Evolutionary conservation across 2,329 filamentous ascomycete genomes (phyloP), one percentile per base, ranked within the genome.

Genomic region (Diaporthe velutina): DNA sequence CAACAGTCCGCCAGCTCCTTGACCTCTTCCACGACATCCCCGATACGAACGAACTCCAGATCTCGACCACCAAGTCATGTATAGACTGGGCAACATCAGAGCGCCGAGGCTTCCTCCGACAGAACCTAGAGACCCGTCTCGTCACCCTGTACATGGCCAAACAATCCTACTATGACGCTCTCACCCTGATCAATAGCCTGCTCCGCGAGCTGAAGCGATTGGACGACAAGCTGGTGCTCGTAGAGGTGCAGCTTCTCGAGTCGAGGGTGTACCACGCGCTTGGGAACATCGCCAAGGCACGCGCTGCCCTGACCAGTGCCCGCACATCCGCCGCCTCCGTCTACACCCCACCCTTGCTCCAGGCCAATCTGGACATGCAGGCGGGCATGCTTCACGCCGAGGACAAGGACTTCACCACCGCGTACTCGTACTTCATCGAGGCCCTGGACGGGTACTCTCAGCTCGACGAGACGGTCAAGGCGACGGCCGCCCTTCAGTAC

Each of bases 391-490:
- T 99, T 75, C 97, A 99, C 84, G 97, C 97, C 33, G 97, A 99
- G 86, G 97, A 99, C 83, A 94, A 95, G 86, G 97, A 99, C 87
- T 99, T 99, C 90, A 98, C 97, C 88, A 99, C 97, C 35, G 95
- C 97, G 67, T 99, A 94, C 85, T 98, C 96, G 67, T 99, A 99
- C 89, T 99, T 99, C 85, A 98, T 99, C 84, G 97, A 99, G 87
- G 97, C 97, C 3, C 92, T 99, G 77, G 97, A 99, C 83, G 97
- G 97, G 76, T 99, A 98, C 85, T 95, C 97, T 86, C 93, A 93
- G 61, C 95, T 98, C 84, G 97, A 99, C 79, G 95, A 98, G 83
- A 88, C 92, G 52, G 87, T 90, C 77, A 95, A 96, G 85, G 97
- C 97, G n/a, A 97, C 96, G n/a, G 95, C 96, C 17, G 95, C 97